Evolutionary conservation across 2,329 filamentous ascomycete species (phyloP).

Genomic region (Mollisiaceae sp.): DNA sequence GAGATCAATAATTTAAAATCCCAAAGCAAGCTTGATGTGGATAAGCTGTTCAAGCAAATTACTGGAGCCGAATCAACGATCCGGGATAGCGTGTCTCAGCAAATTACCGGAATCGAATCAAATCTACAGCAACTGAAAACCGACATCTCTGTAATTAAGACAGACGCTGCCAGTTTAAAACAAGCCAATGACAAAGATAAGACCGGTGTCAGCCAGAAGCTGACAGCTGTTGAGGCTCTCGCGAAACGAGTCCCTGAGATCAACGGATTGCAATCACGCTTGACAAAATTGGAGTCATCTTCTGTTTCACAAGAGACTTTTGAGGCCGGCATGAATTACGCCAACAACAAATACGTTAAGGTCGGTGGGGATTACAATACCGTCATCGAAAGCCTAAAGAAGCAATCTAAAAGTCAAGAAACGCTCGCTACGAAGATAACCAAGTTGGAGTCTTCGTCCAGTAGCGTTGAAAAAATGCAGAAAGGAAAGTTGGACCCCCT

Average conservation of each 20-base stretch:
- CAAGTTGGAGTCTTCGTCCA: background rate
- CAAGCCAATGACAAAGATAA: background rate
- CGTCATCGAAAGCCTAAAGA: background rate
- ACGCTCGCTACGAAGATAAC: background rate
- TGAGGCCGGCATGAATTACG: background rate
- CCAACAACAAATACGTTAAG: background rate
- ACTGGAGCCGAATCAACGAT: background rate
- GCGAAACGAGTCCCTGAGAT: background rate
- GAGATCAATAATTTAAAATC: background rate
- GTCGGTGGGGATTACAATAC: background rate
- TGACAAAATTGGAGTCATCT: background rate
- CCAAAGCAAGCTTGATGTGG: background rate
- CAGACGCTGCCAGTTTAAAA: background rate
- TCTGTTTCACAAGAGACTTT: slow-evolving; percentile 2
- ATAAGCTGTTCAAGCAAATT: background rate
- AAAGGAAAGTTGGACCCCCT: background rate
- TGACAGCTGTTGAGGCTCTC: background rate
- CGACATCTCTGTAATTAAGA: slow-evolving; percentile 3
- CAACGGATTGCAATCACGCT: background rate
- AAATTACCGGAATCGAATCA: background rate
- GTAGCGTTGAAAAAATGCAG: background rate
- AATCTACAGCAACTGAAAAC: background rate
- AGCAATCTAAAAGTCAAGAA: background rate
- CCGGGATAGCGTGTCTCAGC: background rate
- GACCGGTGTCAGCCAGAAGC: background rate